Percentiles rank a stretch among this genome's conserved stretches.
phyloP scores from a whole-genome alignment of 1,284 basidiomycete species.

The Malassezia equina region DNA sequence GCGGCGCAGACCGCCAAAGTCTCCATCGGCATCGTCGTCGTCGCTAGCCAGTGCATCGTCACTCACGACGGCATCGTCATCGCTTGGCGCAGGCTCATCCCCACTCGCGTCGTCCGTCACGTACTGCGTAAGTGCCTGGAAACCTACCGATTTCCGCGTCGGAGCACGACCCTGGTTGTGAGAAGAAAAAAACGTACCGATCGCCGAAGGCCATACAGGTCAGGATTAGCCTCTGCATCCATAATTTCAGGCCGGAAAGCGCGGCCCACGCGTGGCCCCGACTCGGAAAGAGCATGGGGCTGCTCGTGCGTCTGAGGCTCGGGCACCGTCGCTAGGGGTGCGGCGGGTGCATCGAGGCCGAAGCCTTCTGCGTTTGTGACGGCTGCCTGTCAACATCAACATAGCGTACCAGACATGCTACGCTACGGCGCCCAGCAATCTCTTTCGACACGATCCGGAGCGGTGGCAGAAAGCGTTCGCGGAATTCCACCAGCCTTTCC shows the following conservation, averaged over 20 bases:
- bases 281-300: not conserved
- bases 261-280: not conserved
- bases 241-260: slow-evolving; percentile 6
- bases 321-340: not conserved
- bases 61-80: slow-evolving; percentile 54
- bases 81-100: slow-evolving; percentile 20
- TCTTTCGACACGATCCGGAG: not conserved
- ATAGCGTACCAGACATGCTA: not conserved
- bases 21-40: slow-evolving; percentile 55
- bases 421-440: not conserved
- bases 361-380: not conserved
- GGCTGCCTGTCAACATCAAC: not conserved
- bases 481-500: not conserved
- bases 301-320: not conserved
- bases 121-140: slow-evolving; percentile 3
- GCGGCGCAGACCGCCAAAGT: slow-evolving; percentile 15
- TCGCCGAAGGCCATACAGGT: slow-evolving; percentile 17
- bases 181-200: slow-evolving; percentile 22
- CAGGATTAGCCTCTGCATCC: slow-evolving; percentile 17
- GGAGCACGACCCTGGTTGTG: slow-evolving; percentile 18
- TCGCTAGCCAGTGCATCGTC: slow-evolving; percentile 75
- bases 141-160: not conserved
- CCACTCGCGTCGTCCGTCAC: slow-evolving; percentile 20
- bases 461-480: not conserved
- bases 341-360: not conserved